phyloP scores from a whole-genome alignment of 805 yeast genomes.

The Yarrowia deformans region DNA sequence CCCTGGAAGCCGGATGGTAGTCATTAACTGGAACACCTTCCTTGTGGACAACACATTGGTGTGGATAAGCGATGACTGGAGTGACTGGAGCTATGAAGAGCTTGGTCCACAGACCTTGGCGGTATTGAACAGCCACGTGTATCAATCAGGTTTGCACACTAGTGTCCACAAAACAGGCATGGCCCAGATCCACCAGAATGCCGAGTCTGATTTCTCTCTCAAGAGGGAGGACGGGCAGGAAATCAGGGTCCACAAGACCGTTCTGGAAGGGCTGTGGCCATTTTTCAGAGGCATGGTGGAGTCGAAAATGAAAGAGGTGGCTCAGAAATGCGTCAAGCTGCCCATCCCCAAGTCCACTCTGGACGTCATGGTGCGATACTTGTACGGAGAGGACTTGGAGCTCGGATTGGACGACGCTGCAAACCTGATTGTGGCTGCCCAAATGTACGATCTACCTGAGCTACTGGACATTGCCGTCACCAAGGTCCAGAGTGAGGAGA shows the following conservation, averaged over 20 bases:
- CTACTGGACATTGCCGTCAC: neutral
- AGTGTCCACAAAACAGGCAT: neutral
- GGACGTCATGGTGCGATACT: neutral
- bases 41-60: neutral
- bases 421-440: neutral
- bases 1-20: neutral
- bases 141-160: neutral
- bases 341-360: neutral
- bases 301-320: neutral
- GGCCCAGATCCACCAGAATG: neutral
- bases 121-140: no score
- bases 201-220: neutral
- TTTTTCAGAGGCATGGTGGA: neutral
- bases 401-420: neutral
- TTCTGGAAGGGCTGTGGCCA: neutral
- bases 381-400: neutral
- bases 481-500: neutral
- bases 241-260: neutral
- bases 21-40: neutral
- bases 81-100: no score
- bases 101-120: no score
- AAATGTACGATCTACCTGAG: conserved; percentile 5
- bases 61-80: no score
- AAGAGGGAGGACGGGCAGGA: neutral
- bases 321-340: neutral